phyloP scores from a whole-genome alignment of 73 alveolate genomes.

The Paramecium pentaurelia region DNA sequence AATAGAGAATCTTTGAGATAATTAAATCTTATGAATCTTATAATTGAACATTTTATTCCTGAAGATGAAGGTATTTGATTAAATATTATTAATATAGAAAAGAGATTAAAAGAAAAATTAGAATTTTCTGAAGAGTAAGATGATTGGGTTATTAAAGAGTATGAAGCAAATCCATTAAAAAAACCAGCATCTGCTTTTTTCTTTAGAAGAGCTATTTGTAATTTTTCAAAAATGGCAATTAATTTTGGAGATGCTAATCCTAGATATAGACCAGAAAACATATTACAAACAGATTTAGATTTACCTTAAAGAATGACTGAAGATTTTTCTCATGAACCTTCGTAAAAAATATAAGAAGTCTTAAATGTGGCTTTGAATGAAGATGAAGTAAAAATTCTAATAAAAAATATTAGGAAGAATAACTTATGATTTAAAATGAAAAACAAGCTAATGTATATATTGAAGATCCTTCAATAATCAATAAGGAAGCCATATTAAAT shows the following conservation, averaged over 20 bases:
- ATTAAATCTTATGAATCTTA: constrained; percentile 71
- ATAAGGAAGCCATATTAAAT: constrained; percentile 52
- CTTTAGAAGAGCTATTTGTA: constrained; percentile 80
- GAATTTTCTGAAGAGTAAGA: constrained; percentile 84
- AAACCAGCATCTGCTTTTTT: constrained; percentile 81
- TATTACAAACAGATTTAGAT: constrained; percentile 73
- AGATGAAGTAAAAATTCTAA: constrained; percentile 32
- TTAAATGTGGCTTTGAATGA: constrained; percentile 57
- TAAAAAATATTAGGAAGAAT: constrained; percentile 32
- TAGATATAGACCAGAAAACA: constrained; percentile 78
- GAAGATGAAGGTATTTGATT: constrained; percentile 69
- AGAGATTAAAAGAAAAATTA: constrained; percentile 75
- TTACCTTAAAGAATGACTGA: constrained; percentile 86
- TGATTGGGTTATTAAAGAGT: constrained; percentile 75
- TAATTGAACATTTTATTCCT: constrained; percentile 85
- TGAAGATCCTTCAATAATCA: constrained; percentile 54
- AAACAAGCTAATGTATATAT: constrained; percentile 55
- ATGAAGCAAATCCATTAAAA: constrained; percentile 34
- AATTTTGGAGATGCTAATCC: constrained; percentile 89
- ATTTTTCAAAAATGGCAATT: constrained; percentile 78
- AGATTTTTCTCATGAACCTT: constrained; percentile 74
- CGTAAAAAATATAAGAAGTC: constrained; percentile 54
- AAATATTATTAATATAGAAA: neutral
- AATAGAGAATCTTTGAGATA: constrained; percentile 75
- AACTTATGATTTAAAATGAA: constrained; percentile 54